Conservation (phyloP, 208 protist genomes). For the Wallacemonas sp. region DNA sequence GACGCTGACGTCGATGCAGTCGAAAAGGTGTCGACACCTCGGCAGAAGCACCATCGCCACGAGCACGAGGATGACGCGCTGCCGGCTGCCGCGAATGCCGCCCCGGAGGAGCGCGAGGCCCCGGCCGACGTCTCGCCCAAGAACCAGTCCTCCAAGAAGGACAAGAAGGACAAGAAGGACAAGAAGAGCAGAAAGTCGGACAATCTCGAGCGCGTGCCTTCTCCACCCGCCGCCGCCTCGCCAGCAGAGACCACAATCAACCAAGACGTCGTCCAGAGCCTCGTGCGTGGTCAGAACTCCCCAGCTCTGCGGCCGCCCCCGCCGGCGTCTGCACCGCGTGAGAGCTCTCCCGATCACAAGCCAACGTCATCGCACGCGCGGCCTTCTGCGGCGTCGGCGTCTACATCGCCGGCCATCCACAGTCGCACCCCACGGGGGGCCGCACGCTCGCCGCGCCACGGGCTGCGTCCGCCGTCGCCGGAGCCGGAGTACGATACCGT, state of each 20-base stretch:
- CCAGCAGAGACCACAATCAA: neutral
- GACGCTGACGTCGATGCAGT: neutral
- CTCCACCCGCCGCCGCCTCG: no score
- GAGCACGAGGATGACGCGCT: neutral
- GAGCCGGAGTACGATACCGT: neutral
- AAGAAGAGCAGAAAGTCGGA: neutral
- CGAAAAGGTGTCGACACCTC: neutral
- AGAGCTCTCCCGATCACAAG: no score
- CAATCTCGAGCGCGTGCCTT: no score
- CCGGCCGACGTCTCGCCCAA: no score
- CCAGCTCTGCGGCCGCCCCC: conserved; percentile 4
- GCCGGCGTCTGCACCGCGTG: neutral
- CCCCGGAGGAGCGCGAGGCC: no score
- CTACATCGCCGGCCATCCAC: no score
- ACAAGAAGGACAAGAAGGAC: conserved; percentile 13
- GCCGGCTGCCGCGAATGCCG: neutral
- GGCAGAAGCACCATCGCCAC: neutral
- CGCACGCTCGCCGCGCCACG: neutral
- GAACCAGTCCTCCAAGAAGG: no score
- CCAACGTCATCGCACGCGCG: no score
- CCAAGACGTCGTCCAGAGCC: no score
- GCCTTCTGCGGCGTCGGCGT: no score
- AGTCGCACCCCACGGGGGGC: no score
- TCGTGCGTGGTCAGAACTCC: neutral
- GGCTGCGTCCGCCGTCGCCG: neutral